A percentile compares a stretch with the other conserved stretches of the same genome.
These are phyloP conservation scores for Pholiota conissans DNA, from an alignment of 768 basidiomycete genomes.

Conservation along the genomic window DNA sequence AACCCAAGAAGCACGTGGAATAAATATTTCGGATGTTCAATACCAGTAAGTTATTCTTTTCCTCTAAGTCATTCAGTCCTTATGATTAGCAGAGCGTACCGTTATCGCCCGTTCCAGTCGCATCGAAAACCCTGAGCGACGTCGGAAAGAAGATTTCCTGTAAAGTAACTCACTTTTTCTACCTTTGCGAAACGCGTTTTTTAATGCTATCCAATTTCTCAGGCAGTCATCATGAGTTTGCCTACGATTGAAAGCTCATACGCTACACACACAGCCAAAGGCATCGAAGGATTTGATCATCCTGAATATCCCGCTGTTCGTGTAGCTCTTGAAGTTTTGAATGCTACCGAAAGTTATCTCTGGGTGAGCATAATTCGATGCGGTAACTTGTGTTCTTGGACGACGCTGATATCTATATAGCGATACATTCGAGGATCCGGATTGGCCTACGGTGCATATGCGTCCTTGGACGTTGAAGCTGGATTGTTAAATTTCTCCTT, in stretches of 20 bases:
- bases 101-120: slow-evolving; percentile 66
- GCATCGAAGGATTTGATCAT: slow-evolving; percentile 77
- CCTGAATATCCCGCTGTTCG: slow-evolving; percentile 83
- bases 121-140: slow-evolving; percentile 68
- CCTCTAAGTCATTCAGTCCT: neutral
- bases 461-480: slow-evolving; percentile 73
- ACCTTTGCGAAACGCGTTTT: neutral
- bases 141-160: slow-evolving; percentile 72
- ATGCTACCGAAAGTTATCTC: slow-evolving; percentile 91
- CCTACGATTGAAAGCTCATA: slow-evolving; percentile 95
- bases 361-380: slow-evolving; percentile 55
- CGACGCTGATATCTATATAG: slow-evolving; percentile 38
- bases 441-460: slow-evolving; percentile 89
- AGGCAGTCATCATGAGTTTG: slow-evolving; percentile 87
- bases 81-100: slow-evolving; percentile 39
- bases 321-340: slow-evolving; percentile 84
- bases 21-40: slow-evolving; percentile 60
- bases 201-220: slow-evolving; percentile 1
- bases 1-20: slow-evolving; percentile 76
- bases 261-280: slow-evolving; percentile 74
- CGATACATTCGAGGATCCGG: slow-evolving; percentile 92
- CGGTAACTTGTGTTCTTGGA: neutral
- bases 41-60: slow-evolving; percentile 48
- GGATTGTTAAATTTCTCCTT: slow-evolving; percentile 76
- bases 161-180: slow-evolving; percentile 48